Evolutionary conservation across 345 rosid genomes (phyloP).

Genomic region (Geranium brycei): DNA sequence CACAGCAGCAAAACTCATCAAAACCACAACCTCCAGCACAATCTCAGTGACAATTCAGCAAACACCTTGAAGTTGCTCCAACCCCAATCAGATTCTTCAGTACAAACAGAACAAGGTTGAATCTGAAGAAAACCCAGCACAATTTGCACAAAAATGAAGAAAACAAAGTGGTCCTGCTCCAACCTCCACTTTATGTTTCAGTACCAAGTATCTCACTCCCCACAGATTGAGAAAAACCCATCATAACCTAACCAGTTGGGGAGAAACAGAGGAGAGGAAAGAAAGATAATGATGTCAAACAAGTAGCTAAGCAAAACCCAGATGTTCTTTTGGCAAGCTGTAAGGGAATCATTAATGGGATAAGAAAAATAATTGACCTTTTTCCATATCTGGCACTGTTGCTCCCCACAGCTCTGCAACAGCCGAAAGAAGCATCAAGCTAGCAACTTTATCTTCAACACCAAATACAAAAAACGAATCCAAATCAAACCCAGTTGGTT

Average conservation of each 20-base stretch:
- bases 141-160: background rate
- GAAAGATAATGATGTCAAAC: conserved; percentile 31
- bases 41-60: conserved; percentile 10
- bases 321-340: conserved; percentile 23
- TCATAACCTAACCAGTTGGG: conserved; percentile 10
- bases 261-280: conserved; percentile 8
- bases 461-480: conserved; percentile 15
- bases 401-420: conserved; percentile 16
- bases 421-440: conserved; percentile 23
- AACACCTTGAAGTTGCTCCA: background rate
- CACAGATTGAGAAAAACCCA: conserved; percentile 10
- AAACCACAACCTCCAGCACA: conserved; percentile 6
- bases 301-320: conserved; percentile 29
- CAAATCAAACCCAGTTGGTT: conserved; percentile 36
- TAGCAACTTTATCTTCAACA: conserved; percentile 18
- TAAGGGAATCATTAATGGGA: conserved; percentile 42
- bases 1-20: conserved; percentile 33
- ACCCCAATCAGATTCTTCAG: conserved; percentile 8
- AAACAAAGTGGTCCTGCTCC: background rate
- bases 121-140: background rate
- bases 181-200: background rate
- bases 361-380: conserved; percentile 24
- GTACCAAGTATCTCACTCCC: conserved; percentile 8
- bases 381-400: conserved; percentile 10
- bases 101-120: background rate